Evolutionary conservation across 2,329 filamentous ascomycete genomes (phyloP).

Genomic region (Colletotrichum cordylinicola): DNA sequence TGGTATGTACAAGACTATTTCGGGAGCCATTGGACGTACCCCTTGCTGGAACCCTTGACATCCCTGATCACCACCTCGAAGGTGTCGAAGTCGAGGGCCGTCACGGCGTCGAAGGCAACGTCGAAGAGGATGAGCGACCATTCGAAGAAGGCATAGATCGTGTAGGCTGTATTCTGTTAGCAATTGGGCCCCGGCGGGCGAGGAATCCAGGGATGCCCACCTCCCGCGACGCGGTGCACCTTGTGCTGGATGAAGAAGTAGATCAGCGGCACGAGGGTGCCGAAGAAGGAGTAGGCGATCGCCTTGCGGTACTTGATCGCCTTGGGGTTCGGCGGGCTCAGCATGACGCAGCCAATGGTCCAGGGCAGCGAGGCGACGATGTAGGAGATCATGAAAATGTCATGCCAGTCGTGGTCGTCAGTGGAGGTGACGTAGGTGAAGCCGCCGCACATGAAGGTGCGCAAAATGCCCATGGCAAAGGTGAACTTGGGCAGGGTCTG

Average conservation of each 20-base stretch:
- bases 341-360: conserved; percentile 87
- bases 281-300: conserved; percentile 85
- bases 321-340: conserved; percentile 83
- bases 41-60: conserved; percentile 88
- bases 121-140: conserved; percentile 96
- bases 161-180: conserved; percentile 73
- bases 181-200: background rate
- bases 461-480: conserved; percentile 79
- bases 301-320: conserved; percentile 91
- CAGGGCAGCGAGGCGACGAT: conserved; percentile 92
- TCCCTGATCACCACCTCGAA: conserved; percentile 91
- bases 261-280: conserved; percentile 84
- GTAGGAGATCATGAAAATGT: conserved; percentile 99
- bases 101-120: conserved; percentile 95
- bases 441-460: conserved; percentile 92
- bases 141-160: conserved; percentile 96
- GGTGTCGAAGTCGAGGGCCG: conserved; percentile 86
- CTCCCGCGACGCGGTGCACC: conserved; percentile 90
- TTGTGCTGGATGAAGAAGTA: conserved; percentile 99
- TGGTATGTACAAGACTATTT: conserved; percentile 64
- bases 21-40: conserved; percentile 98
- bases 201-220: conserved; percentile 56
- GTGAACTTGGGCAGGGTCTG: conserved; percentile 82
- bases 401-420: conserved; percentile 98
- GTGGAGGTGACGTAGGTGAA: conserved; percentile 99